Conservation (phyloP, 495 filamentous ascomycete genomes). For the Tuber aestivum region DNA sequence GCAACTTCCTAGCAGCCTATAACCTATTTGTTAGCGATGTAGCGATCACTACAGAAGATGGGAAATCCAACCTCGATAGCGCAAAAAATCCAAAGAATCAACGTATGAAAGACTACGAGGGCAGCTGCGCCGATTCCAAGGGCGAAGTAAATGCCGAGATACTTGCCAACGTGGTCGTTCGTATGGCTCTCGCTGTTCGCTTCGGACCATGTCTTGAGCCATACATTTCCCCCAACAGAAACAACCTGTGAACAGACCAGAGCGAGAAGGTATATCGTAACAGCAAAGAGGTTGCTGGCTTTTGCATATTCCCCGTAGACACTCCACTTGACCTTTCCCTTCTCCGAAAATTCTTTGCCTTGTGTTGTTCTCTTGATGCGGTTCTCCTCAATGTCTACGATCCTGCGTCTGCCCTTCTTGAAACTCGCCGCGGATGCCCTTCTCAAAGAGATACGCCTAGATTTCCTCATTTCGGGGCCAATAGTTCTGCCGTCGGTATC, state of each 20-base stretch:
- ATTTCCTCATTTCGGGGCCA: constrained; percentile 44
- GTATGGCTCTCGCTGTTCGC: constrained; percentile 58
- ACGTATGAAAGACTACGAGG: constrained; percentile 82
- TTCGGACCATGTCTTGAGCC: constrained; percentile 92
- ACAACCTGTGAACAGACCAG: constrained; percentile 74
- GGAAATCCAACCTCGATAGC: constrained; percentile 73
- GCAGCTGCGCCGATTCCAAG: constrained; percentile 84
- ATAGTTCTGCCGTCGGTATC: constrained; percentile 34
- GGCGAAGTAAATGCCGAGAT: constrained; percentile 89
- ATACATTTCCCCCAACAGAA: constrained; percentile 73
- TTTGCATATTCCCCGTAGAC: constrained; percentile 87
- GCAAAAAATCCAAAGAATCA: constrained; percentile 98
- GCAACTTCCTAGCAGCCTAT: constrained; percentile 85
- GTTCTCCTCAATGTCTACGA: constrained; percentile 73
- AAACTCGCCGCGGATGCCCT: constrained; percentile 90
- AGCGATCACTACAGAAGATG: constrained; percentile 9
- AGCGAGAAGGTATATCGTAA: constrained; percentile 70
- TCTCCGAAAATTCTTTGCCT: constrained; percentile 76
- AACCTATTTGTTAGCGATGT: constrained; percentile 17
- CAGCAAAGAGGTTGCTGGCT: constrained; percentile 81
- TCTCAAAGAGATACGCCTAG: constrained; percentile 69
- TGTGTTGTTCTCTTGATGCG: constrained; percentile 65
- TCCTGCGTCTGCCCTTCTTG: constrained; percentile 72
- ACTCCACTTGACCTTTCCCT: constrained; percentile 96
- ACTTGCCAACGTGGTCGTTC: constrained; percentile 76